phyloP scores from a whole-genome alignment of 495 filamentous ascomycete genomes.

The Eremomyces bilateralis region DNA sequence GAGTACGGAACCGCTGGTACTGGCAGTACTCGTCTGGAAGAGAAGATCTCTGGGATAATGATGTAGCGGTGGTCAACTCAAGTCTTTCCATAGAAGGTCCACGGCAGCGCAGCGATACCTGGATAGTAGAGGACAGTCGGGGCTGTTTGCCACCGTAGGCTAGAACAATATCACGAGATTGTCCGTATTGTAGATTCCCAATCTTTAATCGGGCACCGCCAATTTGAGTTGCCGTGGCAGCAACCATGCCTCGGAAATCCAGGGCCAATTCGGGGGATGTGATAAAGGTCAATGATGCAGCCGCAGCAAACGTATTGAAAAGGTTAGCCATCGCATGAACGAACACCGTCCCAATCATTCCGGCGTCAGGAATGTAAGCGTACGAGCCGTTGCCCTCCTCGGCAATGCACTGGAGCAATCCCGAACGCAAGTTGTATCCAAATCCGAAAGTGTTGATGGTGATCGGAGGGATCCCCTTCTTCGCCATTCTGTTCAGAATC shows the following conservation, averaged over 20 bases:
- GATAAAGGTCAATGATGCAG: neutral
- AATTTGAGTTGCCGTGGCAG: neutral
- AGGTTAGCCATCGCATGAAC: slow-evolving; percentile 5
- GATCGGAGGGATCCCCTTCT: slow-evolving; percentile 1
- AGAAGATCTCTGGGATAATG: no score
- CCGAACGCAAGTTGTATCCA: slow-evolving; percentile 3
- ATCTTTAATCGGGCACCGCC: neutral
- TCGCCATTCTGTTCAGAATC: neutral
- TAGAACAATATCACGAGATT: slow-evolving; percentile 2
- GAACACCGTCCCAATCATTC: slow-evolving; percentile 6
- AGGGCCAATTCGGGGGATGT: neutral
- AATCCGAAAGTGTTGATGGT: slow-evolving; percentile 4
- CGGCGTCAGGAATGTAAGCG: slow-evolving; percentile 4
- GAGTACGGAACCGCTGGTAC: slow-evolving; percentile 1
- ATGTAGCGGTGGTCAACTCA: neutral
- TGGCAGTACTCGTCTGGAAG: no score
- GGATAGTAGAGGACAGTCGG: neutral
- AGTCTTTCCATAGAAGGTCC: no score
- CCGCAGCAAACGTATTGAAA: slow-evolving; percentile 1
- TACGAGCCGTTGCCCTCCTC: slow-evolving; percentile 2
- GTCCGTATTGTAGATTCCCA: slow-evolving; percentile 3
- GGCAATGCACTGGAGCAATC: slow-evolving; percentile 4
- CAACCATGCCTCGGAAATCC: neutral
- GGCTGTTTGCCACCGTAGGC: neutral
- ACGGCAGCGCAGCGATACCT: neutral